Evolutionary conservation across 1,284 basidiomycete species (phyloP).

Genomic region (Ceratobasidium sp.): DNA sequence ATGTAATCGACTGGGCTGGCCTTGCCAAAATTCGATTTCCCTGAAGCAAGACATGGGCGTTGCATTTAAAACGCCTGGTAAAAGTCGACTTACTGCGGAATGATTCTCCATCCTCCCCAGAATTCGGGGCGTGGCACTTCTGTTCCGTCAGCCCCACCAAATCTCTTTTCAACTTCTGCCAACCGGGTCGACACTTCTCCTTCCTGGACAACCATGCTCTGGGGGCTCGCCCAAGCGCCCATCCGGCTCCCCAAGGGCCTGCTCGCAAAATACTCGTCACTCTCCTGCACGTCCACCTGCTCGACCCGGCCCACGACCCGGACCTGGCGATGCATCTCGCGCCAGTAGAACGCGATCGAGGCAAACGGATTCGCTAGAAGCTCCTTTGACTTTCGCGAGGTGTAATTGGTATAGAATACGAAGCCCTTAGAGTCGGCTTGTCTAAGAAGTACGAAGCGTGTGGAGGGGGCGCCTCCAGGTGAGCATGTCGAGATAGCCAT

Average conservation of each 20-base stretch:
- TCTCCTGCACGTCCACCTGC: conserved; percentile 75
- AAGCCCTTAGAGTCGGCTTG: conserved; percentile 87
- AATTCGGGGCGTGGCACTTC: conserved; percentile 85
- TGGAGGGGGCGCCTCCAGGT: conserved; percentile 78
- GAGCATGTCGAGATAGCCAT: conserved; percentile 88
- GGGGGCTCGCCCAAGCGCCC: conserved; percentile 93
- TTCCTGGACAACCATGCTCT: conserved; percentile 81
- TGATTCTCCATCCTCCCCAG: conserved; percentile 96
- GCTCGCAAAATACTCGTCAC: conserved; percentile 84
- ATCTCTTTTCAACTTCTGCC: conserved; percentile 68
- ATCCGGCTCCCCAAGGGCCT: conserved; percentile 86
- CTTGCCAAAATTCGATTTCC: conserved; percentile 93
- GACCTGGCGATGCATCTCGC: conserved; percentile 82
- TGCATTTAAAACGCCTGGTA: conserved; percentile 10
- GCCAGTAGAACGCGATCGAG: conserved; percentile 92
- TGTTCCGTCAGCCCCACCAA: conserved; percentile 62
- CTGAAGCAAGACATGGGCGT: conserved; percentile 53
- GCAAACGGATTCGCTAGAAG: conserved; percentile 80
- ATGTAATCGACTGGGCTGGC: conserved; percentile 88
- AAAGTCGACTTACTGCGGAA: conserved; percentile 76
- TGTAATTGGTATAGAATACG: conserved; percentile 97
- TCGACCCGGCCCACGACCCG: conserved; percentile 89
- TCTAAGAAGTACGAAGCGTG: conserved; percentile 92
- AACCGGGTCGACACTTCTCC: conserved; percentile 74
- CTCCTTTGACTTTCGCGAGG: conserved; percentile 89